Evolutionary conservation across 2,329 filamentous ascomycete genomes (phyloP), one percentile per base, ranked within the genome.

Genomic region (Colletotrichum viniferum): DNA sequence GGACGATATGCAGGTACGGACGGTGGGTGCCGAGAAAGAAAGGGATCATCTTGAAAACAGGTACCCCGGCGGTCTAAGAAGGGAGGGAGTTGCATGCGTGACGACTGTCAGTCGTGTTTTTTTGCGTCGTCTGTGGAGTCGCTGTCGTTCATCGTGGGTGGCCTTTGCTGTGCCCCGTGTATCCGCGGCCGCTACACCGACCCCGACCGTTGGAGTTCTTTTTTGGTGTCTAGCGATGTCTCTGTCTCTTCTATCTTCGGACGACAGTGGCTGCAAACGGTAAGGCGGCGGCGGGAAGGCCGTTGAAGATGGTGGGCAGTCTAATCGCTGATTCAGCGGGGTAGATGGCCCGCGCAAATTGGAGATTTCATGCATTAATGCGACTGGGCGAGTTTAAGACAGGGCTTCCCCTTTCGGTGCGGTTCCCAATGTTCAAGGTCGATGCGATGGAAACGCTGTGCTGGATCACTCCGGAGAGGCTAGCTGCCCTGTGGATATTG

Each of bases 291-390:
- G 69, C 69, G 73, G 73, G 69, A 76, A 76, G 73, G 48, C 73
- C 73, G 69, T 76, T 64, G 64, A 68, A 76, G 63, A 73, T 68
- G 73, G 73, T 63, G 73, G 69, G 62, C 34, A 69, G 64, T 58
- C 69, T 76, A 76, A 73, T 73, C n/a, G 64, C 69, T 76, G 73
- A 76, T 73, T 76, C 73, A 69, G 73, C 73, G 73, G 73, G 73
- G 69, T 76, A 73, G 69, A 69, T 76, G 69, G 73, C 43, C 69
- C 63, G 56, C 36, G 63, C 69, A 76, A 73, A 73, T 76, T 72
- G 48, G 69, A 64, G 69, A 76, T 64, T 73, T 76, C 58, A 73
- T 73, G 73, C 73, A 73, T 73, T 64, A 73, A 76, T 76, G 69
- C 69, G 69, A 60, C 34, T 30, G 69, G 73, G 48, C 28, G 28